phyloP scores from a whole-genome alignment of 2,329 filamentous ascomycete species.

The Helicocarpus griseus region DNA sequence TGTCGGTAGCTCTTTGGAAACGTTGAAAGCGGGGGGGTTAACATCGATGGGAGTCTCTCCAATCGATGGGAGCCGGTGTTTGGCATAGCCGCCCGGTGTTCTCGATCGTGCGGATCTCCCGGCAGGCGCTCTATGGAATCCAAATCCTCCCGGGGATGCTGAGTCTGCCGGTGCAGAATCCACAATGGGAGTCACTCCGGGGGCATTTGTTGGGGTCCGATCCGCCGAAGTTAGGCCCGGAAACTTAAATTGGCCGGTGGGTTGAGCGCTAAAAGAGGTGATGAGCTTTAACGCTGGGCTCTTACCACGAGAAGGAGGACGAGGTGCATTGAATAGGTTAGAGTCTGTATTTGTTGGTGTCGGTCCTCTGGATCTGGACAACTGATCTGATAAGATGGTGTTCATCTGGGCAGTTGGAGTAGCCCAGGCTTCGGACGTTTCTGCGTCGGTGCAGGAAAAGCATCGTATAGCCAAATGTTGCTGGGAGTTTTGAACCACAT shows the following conservation, averaged over 20 bases:
- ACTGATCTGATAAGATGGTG: constrained; percentile 36
- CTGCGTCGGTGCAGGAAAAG: constrained; percentile 81
- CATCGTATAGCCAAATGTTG: constrained; percentile 85
- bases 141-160: constrained; percentile 57
- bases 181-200: constrained; percentile 79
- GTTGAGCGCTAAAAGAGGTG: constrained; percentile 61
- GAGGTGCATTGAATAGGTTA: constrained; percentile 43
- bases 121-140: constrained; percentile 47
- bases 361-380: constrained; percentile 39
- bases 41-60: constrained; percentile 55
- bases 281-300: constrained; percentile 81
- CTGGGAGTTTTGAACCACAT: constrained; percentile 75
- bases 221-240: constrained; percentile 45
- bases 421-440: constrained; percentile 77
- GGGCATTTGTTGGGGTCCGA: constrained; percentile 62
- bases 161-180: constrained; percentile 54
- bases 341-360: constrained; percentile 3
- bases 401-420: constrained; percentile 67
- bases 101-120: constrained; percentile 58
- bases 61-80: constrained; percentile 65
- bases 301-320: constrained; percentile 53
- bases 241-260: constrained; percentile 48
- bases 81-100: constrained; percentile 50
- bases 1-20: constrained; percentile 32
- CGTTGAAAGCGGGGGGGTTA: constrained; percentile 32